A percentile compares a stretch with the other conserved stretches of the same genome.
phyloP scores from a whole-genome alignment of 305 asterid genomes.

The Salvia sclarea region DNA sequence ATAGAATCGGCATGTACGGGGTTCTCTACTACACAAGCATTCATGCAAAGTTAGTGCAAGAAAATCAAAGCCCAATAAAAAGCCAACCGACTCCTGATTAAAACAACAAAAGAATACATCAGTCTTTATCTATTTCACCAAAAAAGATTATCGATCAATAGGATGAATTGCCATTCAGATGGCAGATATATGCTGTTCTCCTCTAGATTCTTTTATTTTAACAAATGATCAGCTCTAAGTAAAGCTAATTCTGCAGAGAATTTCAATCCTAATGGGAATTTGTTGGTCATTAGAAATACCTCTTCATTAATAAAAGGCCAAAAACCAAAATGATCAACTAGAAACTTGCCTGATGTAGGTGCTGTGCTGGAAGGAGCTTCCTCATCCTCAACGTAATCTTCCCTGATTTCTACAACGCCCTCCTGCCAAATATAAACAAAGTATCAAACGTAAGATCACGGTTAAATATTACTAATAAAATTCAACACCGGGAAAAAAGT shows the following conservation, averaged over 20 bases:
- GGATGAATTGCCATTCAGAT: slow-evolving; percentile 12
- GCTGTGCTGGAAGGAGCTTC: slow-evolving; percentile 41
- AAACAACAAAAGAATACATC: too few relatives aligned
- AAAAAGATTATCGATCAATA: slow-evolving; percentile 1
- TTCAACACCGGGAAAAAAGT: not conserved
- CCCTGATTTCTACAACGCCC: slow-evolving; percentile 87
- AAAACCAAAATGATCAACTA: slow-evolving; percentile 15
- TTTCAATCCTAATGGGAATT: not conserved
- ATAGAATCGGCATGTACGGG: not conserved
- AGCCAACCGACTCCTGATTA: not conserved
- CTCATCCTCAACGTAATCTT: slow-evolving; percentile 75
- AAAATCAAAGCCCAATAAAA: slow-evolving; percentile 11
- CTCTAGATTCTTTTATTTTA: not conserved
- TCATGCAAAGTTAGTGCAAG: slow-evolving; percentile 6
- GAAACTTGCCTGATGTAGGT: slow-evolving; percentile 51
- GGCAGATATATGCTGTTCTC: not conserved
- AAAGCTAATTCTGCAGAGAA: not conserved
- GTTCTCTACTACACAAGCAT: not conserved
- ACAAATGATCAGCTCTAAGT: not conserved
- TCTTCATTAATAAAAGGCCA: not conserved
- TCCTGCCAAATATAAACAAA: slow-evolving; percentile 52
- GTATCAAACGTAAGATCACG: slow-evolving; percentile 12
- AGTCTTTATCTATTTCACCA: too few relatives aligned
- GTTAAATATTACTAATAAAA: not conserved
- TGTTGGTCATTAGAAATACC: slow-evolving; percentile 4